These are phyloP conservation scores for Debaryomycetaceae sp. DNA, from an alignment of 1,139 yeast species.

Conservation along the genomic window DNA sequence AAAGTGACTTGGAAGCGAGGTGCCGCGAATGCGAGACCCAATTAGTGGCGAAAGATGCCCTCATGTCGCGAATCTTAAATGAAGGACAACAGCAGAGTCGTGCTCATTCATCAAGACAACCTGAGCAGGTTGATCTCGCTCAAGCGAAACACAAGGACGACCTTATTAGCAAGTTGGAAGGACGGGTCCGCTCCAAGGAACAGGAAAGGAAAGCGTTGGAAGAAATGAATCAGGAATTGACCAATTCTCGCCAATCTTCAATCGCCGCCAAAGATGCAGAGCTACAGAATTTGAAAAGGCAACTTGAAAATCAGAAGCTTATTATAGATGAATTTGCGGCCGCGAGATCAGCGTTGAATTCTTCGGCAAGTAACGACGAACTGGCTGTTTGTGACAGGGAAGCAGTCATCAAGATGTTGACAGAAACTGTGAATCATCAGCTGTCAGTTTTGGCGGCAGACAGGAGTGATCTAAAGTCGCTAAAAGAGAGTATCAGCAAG, in stretches of 20 bases:
- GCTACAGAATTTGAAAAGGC: not conserved
- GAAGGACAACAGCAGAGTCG: not conserved
- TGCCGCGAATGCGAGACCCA: not conserved
- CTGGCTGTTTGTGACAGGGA: too few species aligned
- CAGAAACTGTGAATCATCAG: too few species aligned
- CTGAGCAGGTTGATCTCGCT: not conserved
- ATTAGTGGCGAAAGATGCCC: not conserved
- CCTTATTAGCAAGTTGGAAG: not conserved
- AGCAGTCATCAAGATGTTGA: too few species aligned
- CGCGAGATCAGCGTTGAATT: too few species aligned
- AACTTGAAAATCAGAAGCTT: not conserved
- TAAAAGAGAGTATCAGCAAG: too few species aligned
- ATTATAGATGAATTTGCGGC: not conserved
- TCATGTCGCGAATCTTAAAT: not conserved
- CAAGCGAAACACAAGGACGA: not conserved
- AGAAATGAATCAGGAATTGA: not conserved
- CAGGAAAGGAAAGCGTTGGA: not conserved
- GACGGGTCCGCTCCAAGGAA: not conserved
- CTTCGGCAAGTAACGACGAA: too few species aligned
- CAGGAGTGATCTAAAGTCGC: too few species aligned
- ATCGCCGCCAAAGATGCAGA: not conserved
- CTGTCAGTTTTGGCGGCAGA: too few species aligned
- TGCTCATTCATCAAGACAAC: not conserved
- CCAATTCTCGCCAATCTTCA: not conserved
- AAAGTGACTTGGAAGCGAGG: not conserved